phyloP scores from a whole-genome alignment of 495 filamentous ascomycete genomes.

The Penicillium tannophilum region DNA sequence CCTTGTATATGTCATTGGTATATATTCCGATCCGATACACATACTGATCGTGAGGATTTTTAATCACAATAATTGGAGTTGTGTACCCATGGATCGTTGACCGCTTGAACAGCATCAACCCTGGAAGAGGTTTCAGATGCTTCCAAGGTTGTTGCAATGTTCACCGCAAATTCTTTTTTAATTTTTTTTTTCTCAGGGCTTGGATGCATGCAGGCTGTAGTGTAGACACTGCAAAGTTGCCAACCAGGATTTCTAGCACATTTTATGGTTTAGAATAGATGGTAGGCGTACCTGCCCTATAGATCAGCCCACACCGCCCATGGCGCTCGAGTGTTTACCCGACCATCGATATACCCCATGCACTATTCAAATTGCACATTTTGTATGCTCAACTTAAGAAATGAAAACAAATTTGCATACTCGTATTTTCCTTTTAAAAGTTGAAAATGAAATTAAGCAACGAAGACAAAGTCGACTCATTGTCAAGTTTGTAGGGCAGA shows the following conservation, averaged over 20 bases:
- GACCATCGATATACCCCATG: not conserved
- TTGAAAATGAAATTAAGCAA: not conserved
- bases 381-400: not conserved
- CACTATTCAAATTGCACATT: too few species aligned
- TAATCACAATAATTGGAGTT: too few species aligned
- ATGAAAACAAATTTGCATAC: not conserved
- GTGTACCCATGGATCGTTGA: not conserved
- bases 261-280: not conserved
- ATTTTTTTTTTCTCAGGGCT: too few species aligned
- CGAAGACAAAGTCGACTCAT: not conserved
- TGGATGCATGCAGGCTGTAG: not conserved
- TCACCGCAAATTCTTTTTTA: not conserved
- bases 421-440: not conserved
- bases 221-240: not conserved
- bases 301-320: not conserved
- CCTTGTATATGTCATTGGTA: not conserved
- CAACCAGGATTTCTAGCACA: not conserved
- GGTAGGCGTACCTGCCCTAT: not conserved
- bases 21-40: not conserved
- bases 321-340: not conserved
- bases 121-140: not conserved
- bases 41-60: too few species aligned
- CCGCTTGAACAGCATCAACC: not conserved
- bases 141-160: too few species aligned
- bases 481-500: conserved; percentile 19